A percentile compares a stretch with the other conserved stretches of the same genome.
Conservation (phyloP, 2,329 filamentous ascomycete species). For the Fusarium aywerte region DNA sequence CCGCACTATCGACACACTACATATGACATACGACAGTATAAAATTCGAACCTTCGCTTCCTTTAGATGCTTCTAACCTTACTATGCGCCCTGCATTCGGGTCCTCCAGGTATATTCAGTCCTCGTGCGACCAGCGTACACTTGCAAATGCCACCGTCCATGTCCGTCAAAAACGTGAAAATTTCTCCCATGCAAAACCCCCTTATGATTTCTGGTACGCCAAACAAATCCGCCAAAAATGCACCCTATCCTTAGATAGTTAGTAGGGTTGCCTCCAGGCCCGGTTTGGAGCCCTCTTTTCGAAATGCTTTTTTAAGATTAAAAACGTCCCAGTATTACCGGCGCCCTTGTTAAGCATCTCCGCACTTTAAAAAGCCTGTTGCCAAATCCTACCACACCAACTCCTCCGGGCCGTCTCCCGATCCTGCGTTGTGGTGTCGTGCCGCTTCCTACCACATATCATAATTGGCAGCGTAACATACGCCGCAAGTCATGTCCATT, state of each 20-base stretch:
- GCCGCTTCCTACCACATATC: constrained; percentile 10
- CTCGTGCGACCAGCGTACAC: constrained; percentile 36
- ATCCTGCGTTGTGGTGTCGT: constrained; percentile 7
- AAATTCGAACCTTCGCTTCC: constrained; percentile 10
- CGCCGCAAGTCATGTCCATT: constrained; percentile 13
- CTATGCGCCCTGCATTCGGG: constrained; percentile 11
- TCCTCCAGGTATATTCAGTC: constrained; percentile 40
- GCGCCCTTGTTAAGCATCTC: constrained; percentile 13
- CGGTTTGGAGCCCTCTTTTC: not conserved
- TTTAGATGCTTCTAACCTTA: constrained; percentile 30
- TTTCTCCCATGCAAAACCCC: constrained; percentile 10
- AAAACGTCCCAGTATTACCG: constrained; percentile 10
- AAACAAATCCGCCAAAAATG: constrained; percentile 22
- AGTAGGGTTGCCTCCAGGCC: not conserved
- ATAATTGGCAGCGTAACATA: constrained; percentile 15
- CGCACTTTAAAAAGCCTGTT: constrained; percentile 15
- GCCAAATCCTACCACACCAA: constrained; percentile 29
- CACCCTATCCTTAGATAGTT: not conserved
- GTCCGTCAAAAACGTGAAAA: constrained; percentile 7
- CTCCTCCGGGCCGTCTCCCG: constrained; percentile 25
- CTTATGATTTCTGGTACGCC: constrained; percentile 19
- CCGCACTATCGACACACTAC: not conserved
- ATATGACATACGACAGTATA: not conserved
- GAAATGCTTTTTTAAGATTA: constrained; percentile 9
- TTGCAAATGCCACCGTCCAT: constrained; percentile 17